phyloP scores from a whole-genome alignment of 768 basidiomycete genomes.

The Podaxis carcinomalis region DNA sequence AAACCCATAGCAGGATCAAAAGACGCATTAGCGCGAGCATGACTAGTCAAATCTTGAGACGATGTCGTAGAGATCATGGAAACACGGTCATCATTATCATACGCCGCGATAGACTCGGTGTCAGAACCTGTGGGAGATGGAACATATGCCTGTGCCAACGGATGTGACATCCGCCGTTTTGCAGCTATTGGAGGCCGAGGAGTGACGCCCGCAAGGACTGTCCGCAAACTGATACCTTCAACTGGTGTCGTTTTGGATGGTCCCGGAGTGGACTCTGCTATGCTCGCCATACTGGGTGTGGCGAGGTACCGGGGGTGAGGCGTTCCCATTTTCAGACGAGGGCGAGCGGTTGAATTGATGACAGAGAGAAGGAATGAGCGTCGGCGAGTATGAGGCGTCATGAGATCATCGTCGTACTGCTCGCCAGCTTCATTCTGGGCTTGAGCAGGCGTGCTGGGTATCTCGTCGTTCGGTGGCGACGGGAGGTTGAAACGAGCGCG shows the following conservation, averaged over 20 bases:
- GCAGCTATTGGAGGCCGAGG: constrained; percentile 49
- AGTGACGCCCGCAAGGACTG: constrained; percentile 61
- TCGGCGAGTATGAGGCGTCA: constrained; percentile 70
- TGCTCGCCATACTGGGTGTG: constrained; percentile 24
- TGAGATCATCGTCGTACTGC: constrained; percentile 36
- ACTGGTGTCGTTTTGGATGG: constrained; percentile 15
- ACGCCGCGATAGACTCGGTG: constrained; percentile 27
- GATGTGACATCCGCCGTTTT: constrained; percentile 51
- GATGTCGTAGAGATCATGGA: constrained; percentile 82
- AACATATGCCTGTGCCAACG: constrained; percentile 49
- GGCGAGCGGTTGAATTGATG: constrained; percentile 78
- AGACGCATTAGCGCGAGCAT: constrained; percentile 79
- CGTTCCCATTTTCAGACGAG: constrained; percentile 61
- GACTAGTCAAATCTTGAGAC: constrained; percentile 83
- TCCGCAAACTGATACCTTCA: constrained; percentile 32
- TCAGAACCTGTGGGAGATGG: constrained; percentile 36
- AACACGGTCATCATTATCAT: constrained; percentile 51
- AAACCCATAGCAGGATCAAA: constrained; percentile 83
- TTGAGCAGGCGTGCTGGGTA: constrained; percentile 33
- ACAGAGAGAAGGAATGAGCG: constrained; percentile 81
- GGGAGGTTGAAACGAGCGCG: constrained; percentile 61
- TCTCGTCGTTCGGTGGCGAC: constrained; percentile 34
- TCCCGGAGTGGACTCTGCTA: constrained; percentile 30
- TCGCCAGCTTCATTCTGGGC: constrained; percentile 18
- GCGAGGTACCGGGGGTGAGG: constrained; percentile 47